Evolutionary conservation across 2,329 filamentous ascomycete genomes (phyloP).

Genomic region (Trichoderma citrinoviride): DNA sequence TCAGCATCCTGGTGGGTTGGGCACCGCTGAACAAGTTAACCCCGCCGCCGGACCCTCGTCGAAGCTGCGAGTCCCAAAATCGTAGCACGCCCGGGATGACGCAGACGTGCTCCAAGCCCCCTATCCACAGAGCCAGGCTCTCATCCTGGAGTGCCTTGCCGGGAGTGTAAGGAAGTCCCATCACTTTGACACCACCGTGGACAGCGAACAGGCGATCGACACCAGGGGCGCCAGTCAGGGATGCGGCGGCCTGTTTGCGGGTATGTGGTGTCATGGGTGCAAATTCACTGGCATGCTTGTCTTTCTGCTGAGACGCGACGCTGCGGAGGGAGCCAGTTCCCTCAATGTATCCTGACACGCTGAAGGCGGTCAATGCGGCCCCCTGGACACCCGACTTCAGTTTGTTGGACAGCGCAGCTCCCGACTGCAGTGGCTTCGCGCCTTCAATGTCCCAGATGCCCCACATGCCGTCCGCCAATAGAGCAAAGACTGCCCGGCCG

Average conservation of each 20-base stretch:
- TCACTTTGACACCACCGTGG: conserved; percentile 52
- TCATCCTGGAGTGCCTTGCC: conserved; percentile 50
- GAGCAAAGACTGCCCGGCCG: conserved; percentile 56
- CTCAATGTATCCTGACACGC: conserved; percentile 58
- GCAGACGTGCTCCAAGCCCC: conserved; percentile 55
- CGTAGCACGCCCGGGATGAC: conserved; percentile 54
- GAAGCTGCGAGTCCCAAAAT: conserved; percentile 60
- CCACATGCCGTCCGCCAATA: conserved; percentile 65
- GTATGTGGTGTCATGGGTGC: conserved; percentile 64
- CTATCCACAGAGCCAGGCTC: conserved; percentile 56
- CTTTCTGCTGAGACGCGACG: conserved; percentile 36
- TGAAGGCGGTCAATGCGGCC: conserved; percentile 58
- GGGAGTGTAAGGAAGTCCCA: conserved; percentile 41
- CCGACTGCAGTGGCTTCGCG: conserved; percentile 44
- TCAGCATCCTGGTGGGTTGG: conserved; percentile 55
- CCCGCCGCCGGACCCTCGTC: conserved; percentile 48
- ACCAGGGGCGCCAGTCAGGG: conserved; percentile 39
- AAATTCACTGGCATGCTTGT: conserved; percentile 49
- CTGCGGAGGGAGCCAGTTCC: conserved; percentile 55
- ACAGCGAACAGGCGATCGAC: conserved; percentile 52
- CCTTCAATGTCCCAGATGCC: conserved; percentile 66
- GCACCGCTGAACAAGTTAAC: conserved; percentile 56
- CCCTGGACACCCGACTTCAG: conserved; percentile 53
- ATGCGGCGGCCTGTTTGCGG: conserved; percentile 51
- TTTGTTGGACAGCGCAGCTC: conserved; percentile 48